Conservation (phyloP, 2,329 filamentous ascomycete species). For the Pestalotiopsis sp. region DNA sequence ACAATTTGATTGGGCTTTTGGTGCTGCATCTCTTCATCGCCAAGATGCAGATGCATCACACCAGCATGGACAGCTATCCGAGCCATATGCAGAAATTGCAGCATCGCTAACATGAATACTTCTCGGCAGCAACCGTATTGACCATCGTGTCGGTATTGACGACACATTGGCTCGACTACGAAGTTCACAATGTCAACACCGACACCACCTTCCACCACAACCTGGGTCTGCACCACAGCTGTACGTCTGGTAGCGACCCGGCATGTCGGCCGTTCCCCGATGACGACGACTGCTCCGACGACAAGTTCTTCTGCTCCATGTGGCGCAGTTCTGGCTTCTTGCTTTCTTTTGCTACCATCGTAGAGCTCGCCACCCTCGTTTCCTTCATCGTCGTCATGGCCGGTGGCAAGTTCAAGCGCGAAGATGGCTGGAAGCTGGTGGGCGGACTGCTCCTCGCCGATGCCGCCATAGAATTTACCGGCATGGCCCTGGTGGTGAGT, state of each 20-base stretch:
- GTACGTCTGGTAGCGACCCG: conserved; percentile 68
- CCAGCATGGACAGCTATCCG: background rate
- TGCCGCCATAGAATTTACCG: conserved; percentile 70
- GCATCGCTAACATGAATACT: background rate
- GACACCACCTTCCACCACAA: conserved; percentile 55
- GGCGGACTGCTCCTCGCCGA: conserved; percentile 66
- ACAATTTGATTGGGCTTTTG: background rate
- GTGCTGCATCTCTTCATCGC: background rate
- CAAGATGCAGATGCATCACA: background rate
- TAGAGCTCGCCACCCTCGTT: conserved; percentile 80
- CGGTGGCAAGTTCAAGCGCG: conserved; percentile 79
- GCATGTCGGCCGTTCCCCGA: conserved; percentile 69
- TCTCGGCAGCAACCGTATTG: conserved; percentile 65
- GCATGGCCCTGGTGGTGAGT: conserved; percentile 78
- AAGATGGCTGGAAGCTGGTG: conserved; percentile 81
- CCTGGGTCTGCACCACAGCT: conserved; percentile 81
- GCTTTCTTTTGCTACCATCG: conserved; percentile 80
- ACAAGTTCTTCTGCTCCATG: conserved; percentile 83
- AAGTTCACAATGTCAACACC: conserved; percentile 49
- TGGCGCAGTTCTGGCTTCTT: conserved; percentile 90
- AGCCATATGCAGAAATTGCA: background rate
- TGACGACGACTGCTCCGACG: conserved; percentile 67
- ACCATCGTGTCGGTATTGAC: conserved; percentile 70
- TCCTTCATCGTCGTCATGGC: conserved; percentile 76
- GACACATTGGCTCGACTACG: conserved; percentile 72